These are phyloP conservation scores for Trichosporon ovoides DNA, from an alignment of 1,284 basidiomycete species.

Conservation along the genomic window DNA sequence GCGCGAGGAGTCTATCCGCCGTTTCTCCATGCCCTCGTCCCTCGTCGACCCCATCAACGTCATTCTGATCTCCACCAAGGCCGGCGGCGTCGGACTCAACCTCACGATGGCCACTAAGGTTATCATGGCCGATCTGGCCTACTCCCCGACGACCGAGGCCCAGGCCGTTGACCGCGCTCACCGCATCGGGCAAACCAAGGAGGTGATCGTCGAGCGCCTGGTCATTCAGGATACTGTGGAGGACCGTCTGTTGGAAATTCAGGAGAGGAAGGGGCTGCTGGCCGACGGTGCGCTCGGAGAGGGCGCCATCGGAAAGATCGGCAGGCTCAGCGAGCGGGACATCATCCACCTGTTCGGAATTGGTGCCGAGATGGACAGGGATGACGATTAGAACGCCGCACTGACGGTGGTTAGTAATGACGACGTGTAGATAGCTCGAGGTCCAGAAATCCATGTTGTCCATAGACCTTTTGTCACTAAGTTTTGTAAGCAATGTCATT, in stretches of 20 bases:
- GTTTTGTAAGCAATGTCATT: no score
- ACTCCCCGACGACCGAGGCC: conserved; percentile 46
- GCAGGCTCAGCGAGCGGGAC: conserved; percentile 16
- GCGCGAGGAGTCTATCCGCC: conserved; percentile 34
- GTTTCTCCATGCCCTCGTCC: conserved; percentile 31
- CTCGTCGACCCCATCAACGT: conserved; percentile 29
- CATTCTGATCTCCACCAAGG: conserved; percentile 48
- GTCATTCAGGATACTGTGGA: conserved; percentile 52
- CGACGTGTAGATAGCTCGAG: neutral
- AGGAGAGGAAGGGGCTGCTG: conserved; percentile 40
- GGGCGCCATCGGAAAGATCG: conserved; percentile 26
- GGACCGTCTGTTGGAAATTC: conserved; percentile 23
- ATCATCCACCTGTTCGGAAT: conserved; percentile 20
- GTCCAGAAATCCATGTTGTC: neutral
- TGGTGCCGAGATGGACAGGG: neutral
- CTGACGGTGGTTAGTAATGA: neutral
- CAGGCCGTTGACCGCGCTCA: conserved; percentile 56
- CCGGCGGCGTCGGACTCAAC: conserved; percentile 44
- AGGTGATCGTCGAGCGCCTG: conserved; percentile 76
- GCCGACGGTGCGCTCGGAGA: conserved; percentile 50
- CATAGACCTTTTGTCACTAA: neutral
- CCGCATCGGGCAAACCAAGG: conserved; percentile 83
- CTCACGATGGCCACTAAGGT: conserved; percentile 41
- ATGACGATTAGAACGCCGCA: neutral
- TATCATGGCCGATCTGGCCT: conserved; percentile 25